Percentiles rank a stretch among this genome's conserved stretches.
These are phyloP conservation scores for Alternaria conjuncta DNA, from an alignment of 2,329 filamentous ascomycete species.

Conservation along the genomic window DNA sequence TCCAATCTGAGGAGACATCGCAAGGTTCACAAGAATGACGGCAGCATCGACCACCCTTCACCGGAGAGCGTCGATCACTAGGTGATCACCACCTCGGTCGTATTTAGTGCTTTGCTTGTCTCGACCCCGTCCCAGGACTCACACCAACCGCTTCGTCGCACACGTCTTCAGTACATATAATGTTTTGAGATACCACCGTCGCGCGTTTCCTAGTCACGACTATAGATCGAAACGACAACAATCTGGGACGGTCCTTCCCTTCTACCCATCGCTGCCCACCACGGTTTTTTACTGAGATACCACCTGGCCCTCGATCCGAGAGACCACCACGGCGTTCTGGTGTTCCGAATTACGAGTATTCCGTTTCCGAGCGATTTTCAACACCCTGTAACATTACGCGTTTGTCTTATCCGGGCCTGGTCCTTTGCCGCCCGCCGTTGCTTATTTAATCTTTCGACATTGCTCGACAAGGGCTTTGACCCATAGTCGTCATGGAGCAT, in stretches of 20 bases:
- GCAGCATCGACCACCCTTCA: slow-evolving; percentile 53
- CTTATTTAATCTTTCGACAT: slow-evolving; percentile 19
- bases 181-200: slow-evolving; percentile 48
- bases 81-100: slow-evolving; percentile 27
- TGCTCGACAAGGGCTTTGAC: slow-evolving; percentile 23
- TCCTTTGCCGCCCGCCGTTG: slow-evolving; percentile 4
- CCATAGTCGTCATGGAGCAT: slow-evolving; percentile 31
- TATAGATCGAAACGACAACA: slow-evolving; percentile 33
- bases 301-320: slow-evolving; percentile 17
- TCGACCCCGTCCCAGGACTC: slow-evolving; percentile 14
- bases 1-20: slow-evolving; percentile 93
- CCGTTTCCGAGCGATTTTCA: slow-evolving; percentile 33
- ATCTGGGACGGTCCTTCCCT: slow-evolving; percentile 37
- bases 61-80: slow-evolving; percentile 52
- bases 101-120: slow-evolving; percentile 4
- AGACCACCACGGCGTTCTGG: slow-evolving; percentile 26
- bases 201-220: slow-evolving; percentile 36
- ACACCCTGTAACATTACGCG: slow-evolving; percentile 42
- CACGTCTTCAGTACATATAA: slow-evolving; percentile 16
- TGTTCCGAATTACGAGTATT: slow-evolving; percentile 34
- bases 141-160: neutral
- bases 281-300: slow-evolving; percentile 31
- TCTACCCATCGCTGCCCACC: slow-evolving; percentile 38
- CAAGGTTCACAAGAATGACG: slow-evolving; percentile 89
- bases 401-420: slow-evolving; percentile 7